A percentile compares a stretch with the other conserved stretches of the same genome.
phyloP scores from a whole-genome alignment of 2,329 filamentous ascomycete species.

The Clonostachys byssicola region DNA sequence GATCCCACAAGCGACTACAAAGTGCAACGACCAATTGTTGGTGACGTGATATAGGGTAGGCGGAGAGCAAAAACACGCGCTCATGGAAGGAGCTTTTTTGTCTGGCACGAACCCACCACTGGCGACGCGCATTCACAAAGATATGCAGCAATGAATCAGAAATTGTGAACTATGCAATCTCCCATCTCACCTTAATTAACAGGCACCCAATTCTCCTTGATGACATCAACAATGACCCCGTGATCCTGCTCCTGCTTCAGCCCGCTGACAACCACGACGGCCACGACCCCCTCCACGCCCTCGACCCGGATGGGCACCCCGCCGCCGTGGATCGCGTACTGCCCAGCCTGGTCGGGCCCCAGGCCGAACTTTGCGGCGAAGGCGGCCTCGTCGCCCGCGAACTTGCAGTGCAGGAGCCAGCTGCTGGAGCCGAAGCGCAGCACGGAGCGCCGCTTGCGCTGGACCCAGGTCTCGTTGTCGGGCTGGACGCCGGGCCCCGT shows the following conservation, averaged over 20 bases:
- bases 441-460: conserved; percentile 68
- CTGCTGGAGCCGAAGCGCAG: conserved; percentile 66
- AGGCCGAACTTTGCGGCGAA: conserved; percentile 66
- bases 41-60: too few relatives aligned
- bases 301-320: conserved; percentile 68
- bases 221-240: conserved; percentile 66
- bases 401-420: conserved; percentile 70
- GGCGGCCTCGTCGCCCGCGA: conserved; percentile 54
- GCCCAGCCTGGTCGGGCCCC: conserved; percentile 45
- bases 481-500: conserved; percentile 64
- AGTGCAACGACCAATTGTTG: too few relatives aligned
- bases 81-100: too few relatives aligned
- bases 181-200: background rate
- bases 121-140: too few relatives aligned
- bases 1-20: too few relatives aligned
- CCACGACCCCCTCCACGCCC: conserved; percentile 73
- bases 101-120: too few relatives aligned
- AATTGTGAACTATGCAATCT: background rate
- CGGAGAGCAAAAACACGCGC: too few relatives aligned
- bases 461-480: conserved; percentile 69
- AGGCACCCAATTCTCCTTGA: conserved; percentile 45
- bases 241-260: conserved; percentile 77
- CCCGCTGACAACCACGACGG: conserved; percentile 71
- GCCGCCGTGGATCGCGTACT: conserved; percentile 76
- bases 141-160: too few relatives aligned